Conservation (phyloP, 768 basidiomycete genomes). For the Zangia roseola region DNA sequence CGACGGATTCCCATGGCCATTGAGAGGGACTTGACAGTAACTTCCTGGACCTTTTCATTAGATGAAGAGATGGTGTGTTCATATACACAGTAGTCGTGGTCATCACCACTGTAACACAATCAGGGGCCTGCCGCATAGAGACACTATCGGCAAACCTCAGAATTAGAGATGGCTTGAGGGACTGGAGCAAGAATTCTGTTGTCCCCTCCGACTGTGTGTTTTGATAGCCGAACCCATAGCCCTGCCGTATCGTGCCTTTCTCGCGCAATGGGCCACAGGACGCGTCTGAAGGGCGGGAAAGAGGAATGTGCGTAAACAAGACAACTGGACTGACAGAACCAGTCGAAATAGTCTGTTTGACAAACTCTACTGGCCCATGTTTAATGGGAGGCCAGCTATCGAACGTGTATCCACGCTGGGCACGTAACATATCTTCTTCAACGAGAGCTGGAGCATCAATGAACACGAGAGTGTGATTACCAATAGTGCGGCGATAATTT, state of each 20-base stretch:
- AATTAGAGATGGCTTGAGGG: slow-evolving; percentile 62
- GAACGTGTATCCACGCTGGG: slow-evolving; percentile 38
- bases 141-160: slow-evolving; percentile 56
- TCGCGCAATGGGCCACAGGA: slow-evolving; percentile 80
- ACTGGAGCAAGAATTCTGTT: slow-evolving; percentile 63
- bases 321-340: slow-evolving; percentile 49
- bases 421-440: slow-evolving; percentile 66
- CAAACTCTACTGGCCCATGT: slow-evolving; percentile 54
- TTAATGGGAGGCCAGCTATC: slow-evolving; percentile 47
- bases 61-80: slow-evolving; percentile 40
- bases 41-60: slow-evolving; percentile 51
- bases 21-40: slow-evolving; percentile 87
- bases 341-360: slow-evolving; percentile 38
- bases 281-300: slow-evolving; percentile 65
- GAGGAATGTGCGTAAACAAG: slow-evolving; percentile 87
- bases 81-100: slow-evolving; percentile 93
- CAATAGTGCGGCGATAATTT: slow-evolving; percentile 60
- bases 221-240: slow-evolving; percentile 78
- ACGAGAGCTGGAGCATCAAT: slow-evolving; percentile 72
- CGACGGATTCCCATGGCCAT: slow-evolving; percentile 83
- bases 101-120: slow-evolving; percentile 66
- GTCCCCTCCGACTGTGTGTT: slow-evolving; percentile 73
- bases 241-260: slow-evolving; percentile 67
- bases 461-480: slow-evolving; percentile 71
- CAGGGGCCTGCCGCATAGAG: background rate